Evolutionary conservation across 2,329 filamentous ascomycete species (phyloP), one percentile per base, ranked within the genome.

Genomic region (Apiospora saccharicola): DNA sequence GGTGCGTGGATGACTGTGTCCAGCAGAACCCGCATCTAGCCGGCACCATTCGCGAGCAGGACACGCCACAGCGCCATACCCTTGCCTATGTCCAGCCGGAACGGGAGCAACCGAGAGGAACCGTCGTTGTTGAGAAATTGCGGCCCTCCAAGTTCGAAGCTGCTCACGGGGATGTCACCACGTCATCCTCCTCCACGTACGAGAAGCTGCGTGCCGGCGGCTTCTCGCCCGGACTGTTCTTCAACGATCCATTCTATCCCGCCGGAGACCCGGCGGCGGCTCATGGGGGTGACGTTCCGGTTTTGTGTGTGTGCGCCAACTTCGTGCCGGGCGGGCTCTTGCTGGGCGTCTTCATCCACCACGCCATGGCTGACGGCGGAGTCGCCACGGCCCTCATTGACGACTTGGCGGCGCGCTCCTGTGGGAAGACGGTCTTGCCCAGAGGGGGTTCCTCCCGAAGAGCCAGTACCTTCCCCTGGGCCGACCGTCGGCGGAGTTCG

Each of bases 1-100:
- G 16, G 0, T 61, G 53, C 53, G 53, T 61, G 7, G 16, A 61
- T 13, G 53, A 37, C 16, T 61, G 53, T 19, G 8, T 37, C 30
- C 53, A 61, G 53, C 53, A 61, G 53, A 61, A 61, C 53, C 53
- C 53, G 53, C 53, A 61, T 61, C 53, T 61, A 37, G 30, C 53
- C 53, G 53, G 53, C 16, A 12, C 53, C 53, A 34, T 61, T 34
- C 53, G 30, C 16, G 19, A 22, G 5, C 53, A 34, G 7, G 3
- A 30, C 6, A 61, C 53, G 16, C 53, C 53, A 12, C 53, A 37
- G 16, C 53, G 16, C 22, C 22, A 61, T 30, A 37, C 26, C 7
- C 53, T 61, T 10, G 57, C 34, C 34, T 41, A n/a, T 5, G 34
- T 13, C 4, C 34, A 10, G 0, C 26, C 19, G 7, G 3, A 34